Evolutionary conservation across 768 basidiomycete species (phyloP), one percentile per base, ranked within the genome.

Genomic region (Mycena sanguinolenta): DNA sequence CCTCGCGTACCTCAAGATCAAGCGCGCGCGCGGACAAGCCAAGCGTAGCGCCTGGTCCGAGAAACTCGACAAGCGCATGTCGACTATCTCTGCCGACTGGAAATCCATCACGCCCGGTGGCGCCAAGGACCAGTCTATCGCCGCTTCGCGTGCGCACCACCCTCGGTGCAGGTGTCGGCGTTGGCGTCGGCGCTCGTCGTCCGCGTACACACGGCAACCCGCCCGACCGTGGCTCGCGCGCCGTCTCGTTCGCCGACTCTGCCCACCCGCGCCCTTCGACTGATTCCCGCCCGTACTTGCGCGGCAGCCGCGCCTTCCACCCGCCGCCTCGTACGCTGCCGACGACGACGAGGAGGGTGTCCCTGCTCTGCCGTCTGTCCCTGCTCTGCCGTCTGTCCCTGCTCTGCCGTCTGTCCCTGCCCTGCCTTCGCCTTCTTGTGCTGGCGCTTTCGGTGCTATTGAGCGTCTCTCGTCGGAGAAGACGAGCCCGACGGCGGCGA

Each of bases 1-100:
- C n/a, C n/a, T n/a, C n/a, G n/a, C n/a, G n/a, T n/a, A n/a, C n/a
- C n/a, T n/a, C 82, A 87, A 80, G 76, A 80, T 82, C 66, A 87
- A 79, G 59, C 89, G 94, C 67, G 75, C 79, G 34, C 86, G 80
- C 70, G 83, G 84, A 58, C 82, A 81, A 65, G 83, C 86, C 32
- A 85, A 91, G 77, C 84, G 87, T 75, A 85, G 82, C 78, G 84
- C 84, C 25, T 95, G 88, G 84, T 89, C 86, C 46, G 85, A 90
- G 77, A 87, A 84, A 12, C 79, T 95, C 78, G 94, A 95, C 82
- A 90, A 89, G 79, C 91, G 94, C 78, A 95, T 95, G 94, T 91
- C 90, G 2, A 92, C 91, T 58, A 93, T 95, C 73, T 91, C 90
- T 8, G 82, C 86, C 23, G 92, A 94, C 76, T 95, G 94, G 94